Base-by-base conservation (phyloP, 306 rosid genomes). In the Pueraria montana region DNA sequence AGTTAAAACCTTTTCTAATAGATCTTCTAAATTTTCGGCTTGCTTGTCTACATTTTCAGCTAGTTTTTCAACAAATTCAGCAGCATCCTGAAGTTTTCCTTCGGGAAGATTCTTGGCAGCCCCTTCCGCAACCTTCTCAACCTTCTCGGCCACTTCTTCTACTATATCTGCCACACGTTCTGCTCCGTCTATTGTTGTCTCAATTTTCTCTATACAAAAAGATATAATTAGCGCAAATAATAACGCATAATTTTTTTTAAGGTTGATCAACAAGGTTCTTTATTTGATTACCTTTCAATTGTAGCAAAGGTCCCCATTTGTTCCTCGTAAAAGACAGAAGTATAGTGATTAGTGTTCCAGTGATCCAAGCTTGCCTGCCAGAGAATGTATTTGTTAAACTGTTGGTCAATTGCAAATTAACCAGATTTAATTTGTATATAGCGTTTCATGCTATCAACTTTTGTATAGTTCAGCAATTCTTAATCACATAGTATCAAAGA, bases 281-380 rank as follows among this genome's bases (percentile, higher is more conserved):
- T 20, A 10, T 20, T 18, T 56, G 5, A 18, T 78, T 69, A 91
- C 98, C 79, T 75, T 75, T 87, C 9, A 90, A 11, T 46, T n/a
- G 83, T 14, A 84, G 89, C 18, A 92, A 82, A 18, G 95, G 91
- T 20, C 69, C 86, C 94, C 91, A 92, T 84, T 87, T 92, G 49
- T 86, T 89, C 77, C 24, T 80, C 53, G 87, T 64, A 53, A 89
- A 88, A 24, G 92, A 88, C 17, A 92, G 1, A 75, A 86, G 38
- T 21, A 82, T 49, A 5, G 94, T 45, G 16, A 88, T 2, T 53
- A 89, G 27, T 21, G 90, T 11, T 64, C 98, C 94, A 48, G 82
- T 21, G 21, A 88, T 24, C 97, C 98, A 89, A 36, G 72, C 0
- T 49, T 87, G 88, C 91, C 98, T 90, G 91, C 67, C 0, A 46